A percentile compares a stretch with the other conserved stretches of the same genome.
Evolutionary conservation across 2,329 filamentous ascomycete species (phyloP).

Genomic region (Fusarium sp.): DNA sequence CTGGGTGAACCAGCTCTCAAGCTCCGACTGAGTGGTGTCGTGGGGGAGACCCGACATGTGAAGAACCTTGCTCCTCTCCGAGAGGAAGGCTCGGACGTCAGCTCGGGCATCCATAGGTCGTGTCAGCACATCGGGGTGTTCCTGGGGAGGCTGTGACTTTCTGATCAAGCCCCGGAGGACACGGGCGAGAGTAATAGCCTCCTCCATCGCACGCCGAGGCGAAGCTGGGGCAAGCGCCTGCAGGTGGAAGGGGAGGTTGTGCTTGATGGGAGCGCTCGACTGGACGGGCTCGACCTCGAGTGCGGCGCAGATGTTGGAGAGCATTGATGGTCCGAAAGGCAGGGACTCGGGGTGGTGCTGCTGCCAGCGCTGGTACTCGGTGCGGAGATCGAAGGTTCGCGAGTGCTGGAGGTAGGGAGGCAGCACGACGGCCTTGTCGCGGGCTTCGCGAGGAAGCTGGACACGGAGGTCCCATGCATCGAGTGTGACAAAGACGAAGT

Average conservation of each 20-base stretch:
- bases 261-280: constrained; percentile 97
- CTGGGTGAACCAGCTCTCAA: constrained; percentile 99
- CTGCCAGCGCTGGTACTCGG: constrained; percentile 98
- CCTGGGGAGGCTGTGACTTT: constrained; percentile 94
- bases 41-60: constrained; percentile 98
- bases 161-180: constrained; percentile 93
- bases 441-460: constrained; percentile 95
- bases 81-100: constrained; percentile 94
- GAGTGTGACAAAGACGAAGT: constrained; percentile 98
- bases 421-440: constrained; percentile 97
- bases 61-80: constrained; percentile 96
- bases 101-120: constrained; percentile 96
- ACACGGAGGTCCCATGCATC: constrained; percentile 99
- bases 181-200: constrained; percentile 92
- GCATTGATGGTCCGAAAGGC: constrained; percentile 93
- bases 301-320: constrained; percentile 97
- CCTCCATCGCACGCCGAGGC: constrained; percentile 95
- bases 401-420: constrained; percentile 98
- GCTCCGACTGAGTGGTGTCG: constrained; percentile 97
- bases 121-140: constrained; percentile 94
- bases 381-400: constrained; percentile 94
- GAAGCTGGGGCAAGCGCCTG: constrained; percentile 96
- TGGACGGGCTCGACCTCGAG: constrained; percentile 98
- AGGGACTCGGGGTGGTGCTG: constrained; percentile 98
- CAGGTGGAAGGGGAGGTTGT: constrained; percentile 97